Evolutionary conservation across 2,329 filamentous ascomycete species (phyloP).

Genomic region (Nigrospora oryzae): DNA sequence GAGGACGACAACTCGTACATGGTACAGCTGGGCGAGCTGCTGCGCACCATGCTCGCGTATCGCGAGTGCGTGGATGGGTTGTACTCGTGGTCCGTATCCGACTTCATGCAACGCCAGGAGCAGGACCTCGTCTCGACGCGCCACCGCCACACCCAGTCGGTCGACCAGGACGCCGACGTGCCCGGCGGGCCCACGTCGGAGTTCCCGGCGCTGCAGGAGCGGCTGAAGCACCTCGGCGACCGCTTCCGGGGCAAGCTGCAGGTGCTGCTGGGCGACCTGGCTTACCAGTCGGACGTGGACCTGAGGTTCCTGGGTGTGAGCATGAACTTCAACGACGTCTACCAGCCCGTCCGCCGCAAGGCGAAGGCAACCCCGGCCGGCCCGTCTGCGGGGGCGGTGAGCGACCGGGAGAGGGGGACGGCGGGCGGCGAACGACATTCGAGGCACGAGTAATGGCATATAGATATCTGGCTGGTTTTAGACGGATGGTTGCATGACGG

Average conservation of each 20-base stretch:
- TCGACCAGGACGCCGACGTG: constrained; percentile 18
- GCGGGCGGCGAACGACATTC: too few relatives aligned
- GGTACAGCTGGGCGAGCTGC: constrained; percentile 80
- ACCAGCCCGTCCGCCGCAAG: constrained; percentile 66
- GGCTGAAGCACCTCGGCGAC: constrained; percentile 61
- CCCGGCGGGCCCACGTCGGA: constrained; percentile 54
- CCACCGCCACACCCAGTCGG: constrained; percentile 6
- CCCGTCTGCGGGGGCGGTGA: background rate
- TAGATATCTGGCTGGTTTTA: too few relatives aligned
- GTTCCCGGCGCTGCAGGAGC: constrained; percentile 66
- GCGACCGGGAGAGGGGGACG: background rate
- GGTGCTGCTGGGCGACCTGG: constrained; percentile 77
- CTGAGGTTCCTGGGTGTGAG: constrained; percentile 92
- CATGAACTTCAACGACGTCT: constrained; percentile 99
- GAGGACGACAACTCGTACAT: constrained; percentile 75
- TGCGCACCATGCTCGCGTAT: constrained; percentile 90
- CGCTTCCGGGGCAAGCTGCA: constrained; percentile 75
- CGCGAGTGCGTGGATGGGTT: constrained; percentile 89
- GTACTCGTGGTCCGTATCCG: constrained; percentile 89
- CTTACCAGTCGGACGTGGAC: constrained; percentile 89
- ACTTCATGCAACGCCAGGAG: constrained; percentile 89
- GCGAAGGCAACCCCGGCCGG: constrained; percentile 23
- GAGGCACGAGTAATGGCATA: too few relatives aligned
- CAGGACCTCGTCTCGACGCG: constrained; percentile 46
- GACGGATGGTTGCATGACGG: too few relatives aligned